Percentiles rank a stretch among this genome's conserved stretches.
phyloP scores from a whole-genome alignment of 2,329 filamentous ascomycete species.

The Pseudopithomyces maydicus region DNA sequence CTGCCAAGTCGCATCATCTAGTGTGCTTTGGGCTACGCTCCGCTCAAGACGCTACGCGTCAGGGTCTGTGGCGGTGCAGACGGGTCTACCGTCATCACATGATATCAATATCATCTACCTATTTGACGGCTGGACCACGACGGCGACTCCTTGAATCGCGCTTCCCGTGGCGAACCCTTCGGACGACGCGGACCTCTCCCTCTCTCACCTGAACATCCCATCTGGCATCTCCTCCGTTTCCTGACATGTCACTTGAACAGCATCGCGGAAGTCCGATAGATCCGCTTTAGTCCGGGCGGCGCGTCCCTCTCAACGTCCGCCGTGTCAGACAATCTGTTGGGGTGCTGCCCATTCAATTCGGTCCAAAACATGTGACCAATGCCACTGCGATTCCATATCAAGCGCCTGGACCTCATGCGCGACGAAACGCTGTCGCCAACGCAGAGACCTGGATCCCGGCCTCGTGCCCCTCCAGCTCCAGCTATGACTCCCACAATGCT shows the following conservation, averaged over 20 bases:
- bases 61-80: constrained; percentile 39
- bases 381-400: background rate
- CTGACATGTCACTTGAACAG: constrained; percentile 6
- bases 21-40: constrained; percentile 14
- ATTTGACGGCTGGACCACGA: constrained; percentile 6
- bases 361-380: background rate
- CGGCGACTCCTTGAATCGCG: constrained; percentile 16
- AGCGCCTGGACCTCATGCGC: background rate
- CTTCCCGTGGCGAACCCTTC: constrained; percentile 31
- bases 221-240: background rate
- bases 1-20: constrained; percentile 25
- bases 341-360: background rate
- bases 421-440: constrained; percentile 5
- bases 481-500: background rate
- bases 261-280: constrained; percentile 1
- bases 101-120: constrained; percentile 22
- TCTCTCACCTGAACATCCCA: background rate
- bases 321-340: background rate
- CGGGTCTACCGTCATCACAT: constrained; percentile 30
- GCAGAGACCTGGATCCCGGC: constrained; percentile 3
- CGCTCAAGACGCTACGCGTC: constrained; percentile 9
- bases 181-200: constrained; percentile 2
- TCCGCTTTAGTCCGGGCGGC: constrained; percentile 2
- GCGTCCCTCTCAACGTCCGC: background rate
- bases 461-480: constrained; percentile 5